Evolutionary conservation across 306 rosid species (phyloP), one percentile per base, ranked within the genome.

Genomic region (Trifolium subterraneum): DNA sequence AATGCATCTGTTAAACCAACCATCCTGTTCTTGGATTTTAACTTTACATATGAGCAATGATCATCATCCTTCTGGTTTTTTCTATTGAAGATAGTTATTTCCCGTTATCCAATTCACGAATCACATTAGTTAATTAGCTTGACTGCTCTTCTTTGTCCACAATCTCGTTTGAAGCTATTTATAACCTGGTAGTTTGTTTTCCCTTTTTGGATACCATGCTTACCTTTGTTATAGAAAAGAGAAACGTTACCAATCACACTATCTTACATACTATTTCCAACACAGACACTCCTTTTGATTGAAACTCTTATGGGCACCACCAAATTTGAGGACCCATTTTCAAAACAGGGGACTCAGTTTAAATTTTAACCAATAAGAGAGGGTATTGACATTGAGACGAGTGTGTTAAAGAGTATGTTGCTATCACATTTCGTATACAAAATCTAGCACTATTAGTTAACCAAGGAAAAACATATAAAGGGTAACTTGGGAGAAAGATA

Each of bases 1-100:
- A 31, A 68, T 65, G 38, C 55, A 29, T 58, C 18, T 61, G n/a
- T 33, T 64, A 70, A 78, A n/a, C 54, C 23, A 70, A 51, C 35
- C 31, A 38, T 50, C 60, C 1, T n/a, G 16, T 23, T 52, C 39
- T 70, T 36, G 44, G 2, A 35, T n/a, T 15, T 60, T 70, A 71
- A 15, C 36, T 45, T 60, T 56, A 15, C 72, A 50, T 25, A 16
- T 1, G 44, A 51, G 42, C 50, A 33, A 36, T 66, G 12, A 22
- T 31, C 42, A 54, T 56, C 58, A 52, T 50, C 19, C 44, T 74
- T 39, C 55, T 16, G 31, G 9, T 38, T 47, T 27, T 41, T 62
- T 4, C 10, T 70, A 25, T 48, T 56, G 16, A 58, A 29, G 70
- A 18, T 18, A 19, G 5, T 5, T 4, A 29, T 29, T 4, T 29